Base-by-base conservation (phyloP, 768 basidiomycete genomes). In the Sarcodon sp. region DNA sequence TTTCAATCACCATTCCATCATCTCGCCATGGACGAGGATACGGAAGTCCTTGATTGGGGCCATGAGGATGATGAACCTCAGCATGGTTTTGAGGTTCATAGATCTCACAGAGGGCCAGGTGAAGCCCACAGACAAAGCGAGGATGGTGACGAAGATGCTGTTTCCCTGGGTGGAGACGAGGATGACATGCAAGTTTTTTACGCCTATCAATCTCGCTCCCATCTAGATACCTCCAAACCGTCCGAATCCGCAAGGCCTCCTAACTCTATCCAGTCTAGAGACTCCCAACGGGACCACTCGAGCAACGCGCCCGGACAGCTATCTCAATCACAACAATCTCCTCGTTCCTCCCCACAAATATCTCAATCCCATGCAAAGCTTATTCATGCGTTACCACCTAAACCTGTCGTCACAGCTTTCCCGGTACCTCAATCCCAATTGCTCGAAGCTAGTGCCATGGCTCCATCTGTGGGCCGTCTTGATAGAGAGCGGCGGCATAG, bases 1-100 rank as follows among this genome's bases (percentile, higher is more conserved):
- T 48, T 49, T 49, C 48, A 36, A 47, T 51, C 38, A 51, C 43
- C 50, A 52, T 58, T 56, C 51, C 49, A 47, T 38, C 47, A 35
- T 44, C 51, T 9, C 43, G 50, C 15, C 51, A 80, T 83, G 79
- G 77, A 74, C 53, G 80, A 83, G 58, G 83, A 86, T 46, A 68
- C 63, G 31, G 84, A 87, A 57, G 64, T 75, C 27, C 68, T 87
- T 36, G 85, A 87, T 65, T 87, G 85, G 85, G 72, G 72, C 3
- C 67, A 73, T 49, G 72, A 72, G 13, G 73, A 73, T 39, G 72
- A 74, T 44, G 68, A 66, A 45, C 49, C 46, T 53, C 59, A 54
- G 55, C 21, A 4, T 27, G 49, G 36, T 50, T 55, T 12, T 15
- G 51, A 47, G 32, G 48, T 50, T 8, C 46, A 50, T 46, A 8